Percentiles rank a stretch among this genome's conserved stretches.
These are phyloP conservation scores for Alisma plantagoaquatica DNA, from an alignment of 106 monocot species.

Conservation along the genomic window DNA sequence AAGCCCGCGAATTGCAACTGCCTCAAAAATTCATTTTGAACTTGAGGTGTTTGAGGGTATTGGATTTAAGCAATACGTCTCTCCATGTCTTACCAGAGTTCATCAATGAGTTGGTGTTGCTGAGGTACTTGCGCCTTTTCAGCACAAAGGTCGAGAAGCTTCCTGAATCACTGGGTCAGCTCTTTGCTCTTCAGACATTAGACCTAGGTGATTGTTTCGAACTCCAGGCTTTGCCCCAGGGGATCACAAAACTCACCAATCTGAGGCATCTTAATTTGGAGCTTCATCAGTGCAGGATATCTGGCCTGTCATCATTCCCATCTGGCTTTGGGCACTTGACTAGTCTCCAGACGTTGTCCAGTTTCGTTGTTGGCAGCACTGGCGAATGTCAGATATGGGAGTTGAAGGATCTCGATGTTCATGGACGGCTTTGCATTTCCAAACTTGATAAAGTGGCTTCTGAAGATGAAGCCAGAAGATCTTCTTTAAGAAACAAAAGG, in stretches of 20 bases:
- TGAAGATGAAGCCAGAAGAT: constrained; percentile 18
- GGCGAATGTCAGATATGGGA: constrained; percentile 19
- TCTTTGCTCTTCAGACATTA: constrained; percentile 42
- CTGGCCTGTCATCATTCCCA: constrained; percentile 26
- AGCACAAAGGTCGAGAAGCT: constrained; percentile 25
- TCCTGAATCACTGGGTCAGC: constrained; percentile 32
- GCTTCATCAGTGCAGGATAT: constrained; percentile 12
- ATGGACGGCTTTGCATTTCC: constrained; percentile 42
- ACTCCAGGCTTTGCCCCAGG: constrained; percentile 31
- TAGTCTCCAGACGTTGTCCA: constrained; percentile 35
- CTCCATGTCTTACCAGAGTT: constrained; percentile 19
- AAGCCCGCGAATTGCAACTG: constrained; percentile 4
- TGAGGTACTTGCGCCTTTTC: constrained; percentile 34
- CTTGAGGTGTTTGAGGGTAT: constrained; percentile 19
- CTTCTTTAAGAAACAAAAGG: constrained; percentile 21
- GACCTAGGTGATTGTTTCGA: constrained; percentile 39
- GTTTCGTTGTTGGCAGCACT: constrained; percentile 17
- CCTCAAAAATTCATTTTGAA: constrained; percentile 10
- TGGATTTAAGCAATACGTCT: constrained; percentile 30
- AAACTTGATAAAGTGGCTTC: constrained; percentile 34
- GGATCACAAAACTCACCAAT: constrained; percentile 24
- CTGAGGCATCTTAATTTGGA: constrained; percentile 45
- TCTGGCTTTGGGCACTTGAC: constrained; percentile 27
- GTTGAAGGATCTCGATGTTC: constrained; percentile 25
- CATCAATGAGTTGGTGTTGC: constrained; percentile 23